phyloP scores from a whole-genome alignment of 345 rosid species.

The Turritis glabra region DNA sequence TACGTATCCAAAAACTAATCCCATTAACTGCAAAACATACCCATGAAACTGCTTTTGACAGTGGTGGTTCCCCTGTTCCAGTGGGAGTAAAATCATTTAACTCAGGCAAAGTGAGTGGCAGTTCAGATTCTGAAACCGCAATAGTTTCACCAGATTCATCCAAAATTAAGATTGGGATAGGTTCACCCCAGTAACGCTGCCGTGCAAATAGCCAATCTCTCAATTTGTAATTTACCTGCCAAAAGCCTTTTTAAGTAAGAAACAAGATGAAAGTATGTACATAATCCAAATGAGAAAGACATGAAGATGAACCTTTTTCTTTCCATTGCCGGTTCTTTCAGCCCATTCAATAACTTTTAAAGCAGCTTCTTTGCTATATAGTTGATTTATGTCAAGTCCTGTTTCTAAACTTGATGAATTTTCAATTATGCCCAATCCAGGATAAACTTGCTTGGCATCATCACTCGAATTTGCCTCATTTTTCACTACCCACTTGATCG shows the following conservation, averaged over 20 bases:
- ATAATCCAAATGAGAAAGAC: neutral
- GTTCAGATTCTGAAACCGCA: slow-evolving; percentile 70
- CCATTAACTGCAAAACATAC: slow-evolving; percentile 42
- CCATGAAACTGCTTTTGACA: slow-evolving; percentile 83
- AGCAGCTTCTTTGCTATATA: slow-evolving; percentile 68
- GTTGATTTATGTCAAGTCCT: slow-evolving; percentile 83
- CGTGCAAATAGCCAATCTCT: slow-evolving; percentile 99
- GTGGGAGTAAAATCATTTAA: slow-evolving; percentile 91
- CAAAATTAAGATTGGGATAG: slow-evolving; percentile 78
- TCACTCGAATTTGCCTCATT: slow-evolving; percentile 46
- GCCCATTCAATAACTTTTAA: slow-evolving; percentile 79
- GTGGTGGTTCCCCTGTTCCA: slow-evolving; percentile 93
- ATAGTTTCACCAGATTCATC: slow-evolving; percentile 66
- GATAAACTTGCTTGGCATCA: slow-evolving; percentile 51
- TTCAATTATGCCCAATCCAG: slow-evolving; percentile 56
- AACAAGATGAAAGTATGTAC: slow-evolving; percentile 17
- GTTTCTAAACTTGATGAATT: slow-evolving; percentile 62
- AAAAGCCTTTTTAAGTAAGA: slow-evolving; percentile 12
- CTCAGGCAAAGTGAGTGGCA: slow-evolving; percentile 87
- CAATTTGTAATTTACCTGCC: slow-evolving; percentile 87
- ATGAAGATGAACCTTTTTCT: slow-evolving; percentile 68
- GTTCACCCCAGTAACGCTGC: slow-evolving; percentile 99
- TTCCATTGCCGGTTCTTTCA: slow-evolving; percentile 72
- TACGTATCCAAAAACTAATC: neutral
- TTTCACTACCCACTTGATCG: slow-evolving; percentile 70